A percentile compares a stretch with the other conserved stretches of the same genome.
Conservation (phyloP, 495 filamentous ascomycete genomes). For the Achaetomiella virescens region DNA sequence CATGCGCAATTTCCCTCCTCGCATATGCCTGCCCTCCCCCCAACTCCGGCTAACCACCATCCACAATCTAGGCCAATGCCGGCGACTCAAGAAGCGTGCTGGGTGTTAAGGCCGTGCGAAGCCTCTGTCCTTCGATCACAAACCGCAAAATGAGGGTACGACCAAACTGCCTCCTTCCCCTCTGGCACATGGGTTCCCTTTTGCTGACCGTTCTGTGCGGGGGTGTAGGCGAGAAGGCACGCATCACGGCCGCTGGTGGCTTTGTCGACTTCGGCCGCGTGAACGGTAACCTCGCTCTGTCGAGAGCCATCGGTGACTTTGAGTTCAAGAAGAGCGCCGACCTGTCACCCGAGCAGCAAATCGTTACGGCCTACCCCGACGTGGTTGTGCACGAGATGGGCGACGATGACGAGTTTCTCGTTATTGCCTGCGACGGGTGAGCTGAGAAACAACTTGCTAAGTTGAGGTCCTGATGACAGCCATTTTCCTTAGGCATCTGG, state of each 20-base stretch:
- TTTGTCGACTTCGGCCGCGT: conserved; percentile 98
- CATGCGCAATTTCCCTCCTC: background rate
- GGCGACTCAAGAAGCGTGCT: conserved; percentile 92
- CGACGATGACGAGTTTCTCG: conserved; percentile 93
- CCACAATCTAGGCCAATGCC: conserved; percentile 69
- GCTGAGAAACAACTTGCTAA: conserved; percentile 13
- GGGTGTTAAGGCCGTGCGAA: conserved; percentile 93
- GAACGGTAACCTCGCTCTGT: conserved; percentile 96
- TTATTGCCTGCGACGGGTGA: conserved; percentile 95
- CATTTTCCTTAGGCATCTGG: conserved; percentile 72
- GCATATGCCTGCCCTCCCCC: background rate
- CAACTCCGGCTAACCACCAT: conserved; percentile 21
- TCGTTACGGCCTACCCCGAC: conserved; percentile 94
- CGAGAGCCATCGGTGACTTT: conserved; percentile 96
- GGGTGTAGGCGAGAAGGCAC: conserved; percentile 78
- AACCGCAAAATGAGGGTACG: conserved; percentile 93
- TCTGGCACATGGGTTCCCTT: background rate
- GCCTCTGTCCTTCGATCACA: conserved; percentile 95
- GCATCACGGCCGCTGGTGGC: conserved; percentile 90
- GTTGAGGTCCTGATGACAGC: background rate
- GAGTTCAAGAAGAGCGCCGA: conserved; percentile 99
- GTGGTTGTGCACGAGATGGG: conserved; percentile 82
- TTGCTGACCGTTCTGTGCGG: conserved; percentile 18
- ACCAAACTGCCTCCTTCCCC: background rate
- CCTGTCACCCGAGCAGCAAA: conserved; percentile 91